phyloP scores from a whole-genome alignment of 129 eudicot genomes.

The Chrysanthemum lavandulifolium region DNA sequence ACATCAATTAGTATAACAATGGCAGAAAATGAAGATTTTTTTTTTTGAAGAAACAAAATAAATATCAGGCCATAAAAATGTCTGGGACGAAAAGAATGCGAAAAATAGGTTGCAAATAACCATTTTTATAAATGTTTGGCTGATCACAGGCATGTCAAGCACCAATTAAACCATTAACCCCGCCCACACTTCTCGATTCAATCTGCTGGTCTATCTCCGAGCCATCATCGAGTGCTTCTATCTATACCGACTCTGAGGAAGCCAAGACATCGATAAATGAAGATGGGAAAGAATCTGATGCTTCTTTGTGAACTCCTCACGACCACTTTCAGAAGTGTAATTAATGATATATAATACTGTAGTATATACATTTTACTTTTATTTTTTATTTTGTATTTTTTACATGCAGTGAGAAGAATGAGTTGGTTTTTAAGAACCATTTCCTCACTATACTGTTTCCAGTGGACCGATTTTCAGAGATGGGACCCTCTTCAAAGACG shows the following conservation, averaged over 20 bases:
- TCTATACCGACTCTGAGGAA: conserved; percentile 51
- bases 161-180: conserved; percentile 80
- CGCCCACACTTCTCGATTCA: conserved; percentile 78
- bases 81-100: no score
- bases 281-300: conserved; percentile 48
- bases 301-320: conserved; percentile 62
- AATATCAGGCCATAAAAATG: no score
- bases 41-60: no score
- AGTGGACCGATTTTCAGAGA: conserved; percentile 84
- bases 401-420: conserved; percentile 72
- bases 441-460: conserved; percentile 84
- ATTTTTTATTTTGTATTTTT: conserved; percentile 5
- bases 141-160: conserved; percentile 63
- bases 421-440: conserved; percentile 65
- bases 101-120: neutral
- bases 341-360: neutral
- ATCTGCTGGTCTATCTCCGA: conserved; percentile 93
- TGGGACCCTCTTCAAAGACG: conserved; percentile 91
- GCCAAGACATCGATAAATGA: conserved; percentile 43
- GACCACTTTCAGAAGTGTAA: conserved; percentile 83
- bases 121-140: neutral
- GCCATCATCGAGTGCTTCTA: conserved; percentile 70
- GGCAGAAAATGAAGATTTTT: no score
- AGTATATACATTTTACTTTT: neutral
- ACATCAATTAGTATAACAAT: no score